Base-by-base conservation (phyloP, 1,284 basidiomycete species). In the Cystobasidium sp. region DNA sequence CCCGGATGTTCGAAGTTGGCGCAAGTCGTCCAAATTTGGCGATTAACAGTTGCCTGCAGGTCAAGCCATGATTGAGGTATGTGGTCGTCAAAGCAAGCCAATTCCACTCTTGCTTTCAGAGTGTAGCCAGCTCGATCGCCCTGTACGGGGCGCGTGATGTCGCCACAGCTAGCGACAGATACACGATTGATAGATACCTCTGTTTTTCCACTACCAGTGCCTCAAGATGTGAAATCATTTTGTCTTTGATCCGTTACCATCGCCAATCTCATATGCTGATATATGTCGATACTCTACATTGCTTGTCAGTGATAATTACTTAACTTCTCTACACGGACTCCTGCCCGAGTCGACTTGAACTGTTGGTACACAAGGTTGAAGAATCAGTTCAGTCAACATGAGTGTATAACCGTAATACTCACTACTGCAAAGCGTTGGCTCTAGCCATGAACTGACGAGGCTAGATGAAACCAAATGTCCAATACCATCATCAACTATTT, bases 311-410 rank as follows among this genome's bases (percentile, higher is more conserved):
- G 43, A 8, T 8, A 16, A 22, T 70, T 37, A 73, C 55, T 68
- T 61, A 1, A 74, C 64, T 53, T 74, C 55, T n/a, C 72, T 46
- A 49, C 72, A 74, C 8, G 68, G 64, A 18, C 24, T 53, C 41
- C 72, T 41, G 6, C 72, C 72, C 24, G 55, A 53, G 46, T 74
- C 64, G 3, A 74, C 72, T 68, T 74, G 72, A 46, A 68, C 70
- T 73, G 62, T 18, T 39, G 55, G n/a, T 22, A 8, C 55, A 51
- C 14, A 37, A 49, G 47, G 16, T 10, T 14, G 64, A 6, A 3
- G 14, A 37, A 24, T 20, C 16, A 43, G 61, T 24, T 39, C 37
- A 8, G 12, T 63, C 46, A 44, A 53, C 5, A n/a, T 2, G 20
- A 24, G 16, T 10, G 18, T 10, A 31, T 22, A 31, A n/a, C 46